These are phyloP conservation scores for Syncephalis plumigaleata DNA, from an alignment of 371 early-diverging fungal species.

Conservation along the genomic window DNA sequence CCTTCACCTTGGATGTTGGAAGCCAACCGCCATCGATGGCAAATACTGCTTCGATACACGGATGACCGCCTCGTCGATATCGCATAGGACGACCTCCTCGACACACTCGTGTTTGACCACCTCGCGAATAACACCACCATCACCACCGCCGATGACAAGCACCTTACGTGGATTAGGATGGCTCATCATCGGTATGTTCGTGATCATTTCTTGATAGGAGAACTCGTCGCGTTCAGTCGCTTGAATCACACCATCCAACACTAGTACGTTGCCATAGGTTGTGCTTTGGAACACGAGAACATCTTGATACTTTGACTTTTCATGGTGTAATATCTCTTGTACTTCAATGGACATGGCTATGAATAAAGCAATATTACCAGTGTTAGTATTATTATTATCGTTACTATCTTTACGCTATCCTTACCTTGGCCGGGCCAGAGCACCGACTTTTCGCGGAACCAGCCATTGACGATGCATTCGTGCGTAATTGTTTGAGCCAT, in stretches of 20 bases:
- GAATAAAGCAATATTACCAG: neutral
- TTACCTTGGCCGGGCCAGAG: constrained; percentile 95
- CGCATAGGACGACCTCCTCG: constrained; percentile 79
- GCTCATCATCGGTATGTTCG: constrained; percentile 83
- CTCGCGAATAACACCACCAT: constrained; percentile 95
- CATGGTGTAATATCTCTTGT: constrained; percentile 80
- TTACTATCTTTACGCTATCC: neutral
- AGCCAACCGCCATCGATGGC: constrained; percentile 86
- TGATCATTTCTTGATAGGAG: constrained; percentile 97
- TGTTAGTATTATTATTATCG: neutral
- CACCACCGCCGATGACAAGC: constrained; percentile 96
- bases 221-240: constrained; percentile 96
- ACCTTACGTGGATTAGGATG: constrained; percentile 93
- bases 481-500: no score
- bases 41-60: constrained; percentile 80
- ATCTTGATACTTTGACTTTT: constrained; percentile 88
- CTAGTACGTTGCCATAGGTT: constrained; percentile 89
- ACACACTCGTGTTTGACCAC: constrained; percentile 88
- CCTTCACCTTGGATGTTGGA: constrained; percentile 80
- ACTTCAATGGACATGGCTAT: constrained; percentile 87
- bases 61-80: constrained; percentile 92
- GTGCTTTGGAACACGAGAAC: constrained; percentile 89
- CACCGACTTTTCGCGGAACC: constrained; percentile 86
- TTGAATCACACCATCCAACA: constrained; percentile 94
- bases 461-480: constrained; percentile 10